These are phyloP conservation scores for Penicillium paradoxum DNA, from an alignment of 495 filamentous ascomycete genomes.

Conservation along the genomic window DNA sequence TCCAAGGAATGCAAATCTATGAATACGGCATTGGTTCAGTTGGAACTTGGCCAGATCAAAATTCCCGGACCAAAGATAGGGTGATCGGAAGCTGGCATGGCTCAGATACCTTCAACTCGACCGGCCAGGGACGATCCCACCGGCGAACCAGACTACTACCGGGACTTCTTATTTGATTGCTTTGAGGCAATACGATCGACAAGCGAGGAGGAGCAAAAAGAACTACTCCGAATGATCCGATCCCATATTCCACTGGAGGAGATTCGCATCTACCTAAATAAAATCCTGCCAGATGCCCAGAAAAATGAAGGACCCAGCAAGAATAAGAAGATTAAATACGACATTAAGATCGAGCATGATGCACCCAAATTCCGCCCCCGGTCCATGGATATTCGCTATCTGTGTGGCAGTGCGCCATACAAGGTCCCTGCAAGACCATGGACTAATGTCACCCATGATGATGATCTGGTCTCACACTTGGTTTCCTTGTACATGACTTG, in stretches of 20 bases:
- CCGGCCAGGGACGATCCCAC: not conserved
- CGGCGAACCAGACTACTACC: not conserved
- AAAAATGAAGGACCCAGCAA: not conserved
- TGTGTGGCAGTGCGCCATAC: conserved; percentile 16
- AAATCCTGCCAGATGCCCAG: not conserved
- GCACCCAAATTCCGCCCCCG: conserved; percentile 11
- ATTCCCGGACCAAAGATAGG: not conserved
- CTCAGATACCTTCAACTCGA: not conserved
- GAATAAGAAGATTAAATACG: not conserved
- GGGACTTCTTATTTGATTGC: not conserved
- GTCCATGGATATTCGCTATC: conserved; percentile 21
- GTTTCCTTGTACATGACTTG: conserved; percentile 39
- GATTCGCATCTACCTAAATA: conserved; percentile 1
- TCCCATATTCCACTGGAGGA: not conserved
- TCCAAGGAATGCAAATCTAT: not conserved
- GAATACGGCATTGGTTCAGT: not conserved
- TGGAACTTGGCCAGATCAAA: not conserved
- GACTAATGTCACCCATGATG: conserved; percentile 36
- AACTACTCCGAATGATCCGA: not conserved
- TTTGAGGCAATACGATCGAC: conserved; percentile 1
- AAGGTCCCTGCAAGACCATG: conserved; percentile 33
- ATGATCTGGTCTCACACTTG: conserved; percentile 39
- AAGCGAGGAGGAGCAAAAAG: not conserved
- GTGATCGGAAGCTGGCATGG: not conserved
- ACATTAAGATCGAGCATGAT: not conserved